A percentile compares a stretch with the other conserved stretches of the same genome.
These are phyloP conservation scores for Rhizoclosmatium sp. DNA, from an alignment of 192 early-diverging fungal genomes.

Conservation along the genomic window DNA sequence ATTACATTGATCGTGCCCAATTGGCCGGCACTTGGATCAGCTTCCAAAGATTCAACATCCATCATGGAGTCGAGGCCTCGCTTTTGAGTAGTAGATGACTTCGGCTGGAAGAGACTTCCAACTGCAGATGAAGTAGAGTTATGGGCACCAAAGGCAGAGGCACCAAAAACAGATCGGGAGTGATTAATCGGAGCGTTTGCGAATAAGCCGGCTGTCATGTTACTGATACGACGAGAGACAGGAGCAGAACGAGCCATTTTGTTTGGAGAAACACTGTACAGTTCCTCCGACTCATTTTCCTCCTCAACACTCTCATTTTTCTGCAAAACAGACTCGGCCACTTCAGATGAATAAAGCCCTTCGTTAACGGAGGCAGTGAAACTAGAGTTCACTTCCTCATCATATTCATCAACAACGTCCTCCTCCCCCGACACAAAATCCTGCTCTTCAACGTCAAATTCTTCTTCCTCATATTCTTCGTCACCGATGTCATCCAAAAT, in stretches of 20 bases:
- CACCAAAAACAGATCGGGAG: conserved; percentile 33
- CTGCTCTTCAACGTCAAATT: conserved; percentile 34
- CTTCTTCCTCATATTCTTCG: conserved; percentile 33
- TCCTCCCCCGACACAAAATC: conserved; percentile 23
- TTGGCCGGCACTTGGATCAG: background rate
- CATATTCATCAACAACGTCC: conserved; percentile 46
- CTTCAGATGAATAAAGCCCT: background rate
- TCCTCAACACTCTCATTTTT: background rate
- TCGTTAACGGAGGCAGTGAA: background rate
- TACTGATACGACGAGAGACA: conserved; percentile 12
- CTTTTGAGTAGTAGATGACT: background rate
- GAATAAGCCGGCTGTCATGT: conserved; percentile 21
- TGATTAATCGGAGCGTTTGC: background rate
- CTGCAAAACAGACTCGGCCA: background rate
- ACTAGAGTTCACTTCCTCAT: conserved; percentile 7
- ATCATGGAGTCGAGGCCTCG: conserved; percentile 29
- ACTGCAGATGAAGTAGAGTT: conserved; percentile 37
- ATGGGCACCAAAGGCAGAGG: conserved; percentile 25
- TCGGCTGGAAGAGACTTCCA: conserved; percentile 23
- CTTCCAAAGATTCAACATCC: conserved; percentile 1
- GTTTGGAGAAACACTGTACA: background rate
- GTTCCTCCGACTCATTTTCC: background rate
- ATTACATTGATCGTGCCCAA: background rate
- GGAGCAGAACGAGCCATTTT: background rate
- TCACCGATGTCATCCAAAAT: conserved; percentile 18